Evolutionary conservation across 306 rosid species (phyloP).

Genomic region (Medicago arabica): DNA sequence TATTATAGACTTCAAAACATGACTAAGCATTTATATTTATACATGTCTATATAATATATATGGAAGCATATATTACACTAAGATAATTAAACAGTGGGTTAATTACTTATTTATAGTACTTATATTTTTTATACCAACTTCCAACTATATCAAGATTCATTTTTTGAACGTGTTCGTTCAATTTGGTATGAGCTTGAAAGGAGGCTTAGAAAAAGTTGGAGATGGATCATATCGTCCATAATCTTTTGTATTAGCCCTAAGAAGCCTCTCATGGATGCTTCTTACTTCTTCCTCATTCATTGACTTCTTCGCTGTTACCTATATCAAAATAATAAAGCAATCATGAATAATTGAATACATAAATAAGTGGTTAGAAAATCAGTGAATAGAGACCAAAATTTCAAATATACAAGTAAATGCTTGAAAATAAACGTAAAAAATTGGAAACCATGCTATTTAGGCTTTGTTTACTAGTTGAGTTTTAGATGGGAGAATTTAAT

Average conservation of each 20-base stretch:
- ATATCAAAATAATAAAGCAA: constrained; percentile 7
- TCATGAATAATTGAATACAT: too few relatives aligned
- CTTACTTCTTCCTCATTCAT: constrained; percentile 48
- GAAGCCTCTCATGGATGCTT: constrained; percentile 76
- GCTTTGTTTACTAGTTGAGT: too few relatives aligned
- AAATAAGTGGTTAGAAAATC: too few relatives aligned
- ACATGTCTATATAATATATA: constrained; percentile 9
- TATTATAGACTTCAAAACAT: constrained; percentile 32
- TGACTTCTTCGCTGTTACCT: constrained; percentile 39
- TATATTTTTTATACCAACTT: constrained; percentile 8
- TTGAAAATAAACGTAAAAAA: neutral
- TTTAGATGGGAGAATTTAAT: too few relatives aligned
- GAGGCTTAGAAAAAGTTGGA: constrained; percentile 88
- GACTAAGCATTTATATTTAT: constrained; percentile 31
- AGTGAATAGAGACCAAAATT: too few relatives aligned
- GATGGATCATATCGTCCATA: constrained; percentile 93
- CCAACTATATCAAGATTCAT: neutral
- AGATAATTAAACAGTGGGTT: constrained; percentile 25
- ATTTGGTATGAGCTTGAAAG: constrained; percentile 95
- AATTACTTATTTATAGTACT: constrained; percentile 40
- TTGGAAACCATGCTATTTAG: neutral
- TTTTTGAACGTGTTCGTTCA: constrained; percentile 34
- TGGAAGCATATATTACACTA: constrained; percentile 36
- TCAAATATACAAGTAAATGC: neutral
- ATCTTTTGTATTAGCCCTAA: constrained; percentile 73